Base-by-base conservation (phyloP, 1,139 yeast species). In the Candida tetrigidarum region DNA sequence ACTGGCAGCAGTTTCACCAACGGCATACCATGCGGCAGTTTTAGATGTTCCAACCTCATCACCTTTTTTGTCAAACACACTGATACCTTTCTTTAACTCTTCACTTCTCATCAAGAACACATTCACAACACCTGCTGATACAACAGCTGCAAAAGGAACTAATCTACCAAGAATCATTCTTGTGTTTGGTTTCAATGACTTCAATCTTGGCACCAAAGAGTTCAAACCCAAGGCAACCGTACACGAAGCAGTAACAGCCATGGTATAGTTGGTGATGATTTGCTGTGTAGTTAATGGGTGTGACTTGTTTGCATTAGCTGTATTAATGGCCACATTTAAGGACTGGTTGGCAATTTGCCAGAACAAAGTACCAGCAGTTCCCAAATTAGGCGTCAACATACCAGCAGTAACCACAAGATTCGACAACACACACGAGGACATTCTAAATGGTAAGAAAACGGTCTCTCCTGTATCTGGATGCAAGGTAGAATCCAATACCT, bases 301-400 rank as follows among this genome's bases (percentile, higher is more conserved):
- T 1, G 96, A 86, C 62, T 93, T 93, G 74, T 93, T 93, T 39
- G 97, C 95, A 61, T 93, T 93, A 35, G 98, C 95, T 36, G 95
- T 90, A 67, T 93, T 93, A 54, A 93, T 91, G 5, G 99, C 99
- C 44, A 93, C 99, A 59, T 93, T 93, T 54, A 93, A 77, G 28
- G 96, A 87, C 69, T 93, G 99, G 69, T 93, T 93, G 23, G 97
- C 96, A 62, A 93, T 83, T 68, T 93, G 99, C 99, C 99, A 93
- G 67, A 93, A 91, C 25, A 91, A 65, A 0, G 98, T 92, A 22
- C 99, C 99, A 0, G 80, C 83, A 9, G 93, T 84, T 11, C 96
- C 96, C 60, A 93, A 66, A 50, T 88, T 88, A 5, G 99, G 99
- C 1, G 97, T 92, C 58, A 93, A 78, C 99, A 93, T 93, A 55